Conservation (phyloP, 345 rosid genomes). For the Lagerstroemia speciosa region DNA sequence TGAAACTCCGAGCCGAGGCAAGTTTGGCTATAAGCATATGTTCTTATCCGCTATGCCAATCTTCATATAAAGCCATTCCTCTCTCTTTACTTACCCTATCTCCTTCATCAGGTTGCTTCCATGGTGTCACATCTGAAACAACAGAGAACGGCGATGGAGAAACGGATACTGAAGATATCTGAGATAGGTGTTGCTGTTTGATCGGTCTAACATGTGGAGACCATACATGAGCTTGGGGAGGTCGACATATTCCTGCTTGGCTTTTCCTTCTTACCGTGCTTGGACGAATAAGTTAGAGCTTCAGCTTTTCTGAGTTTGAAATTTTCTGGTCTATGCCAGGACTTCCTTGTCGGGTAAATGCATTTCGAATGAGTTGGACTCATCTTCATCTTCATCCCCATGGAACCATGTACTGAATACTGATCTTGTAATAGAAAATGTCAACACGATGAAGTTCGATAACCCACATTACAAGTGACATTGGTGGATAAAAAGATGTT, state of each 20-base stretch:
- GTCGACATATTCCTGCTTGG: neutral
- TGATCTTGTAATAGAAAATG: neutral
- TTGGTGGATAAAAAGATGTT: neutral
- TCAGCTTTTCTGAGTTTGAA: neutral
- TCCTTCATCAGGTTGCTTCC: constrained; percentile 58
- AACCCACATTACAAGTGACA: neutral
- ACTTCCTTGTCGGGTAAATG: neutral
- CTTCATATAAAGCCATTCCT: neutral
- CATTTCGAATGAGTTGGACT: neutral
- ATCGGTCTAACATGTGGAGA: neutral
- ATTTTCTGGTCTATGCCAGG: neutral
- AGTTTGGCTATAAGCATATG: constrained; percentile 5
- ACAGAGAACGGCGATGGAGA: constrained; percentile 49
- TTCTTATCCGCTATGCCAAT: neutral
- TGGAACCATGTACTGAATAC: neutral
- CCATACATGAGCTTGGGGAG: neutral
- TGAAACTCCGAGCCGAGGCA: constrained; percentile 94
- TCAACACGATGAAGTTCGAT: neutral
- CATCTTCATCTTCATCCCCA: neutral
- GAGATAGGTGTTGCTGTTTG: constrained; percentile 69
- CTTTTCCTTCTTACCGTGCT: neutral
- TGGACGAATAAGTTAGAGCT: neutral
- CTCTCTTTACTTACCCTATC: neutral
- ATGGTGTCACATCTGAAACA: constrained; percentile 56
- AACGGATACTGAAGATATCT: constrained; percentile 67